These are phyloP conservation scores for Synchytrium microbalum DNA, from an alignment of 371 early-diverging fungal species.

Conservation along the genomic window DNA sequence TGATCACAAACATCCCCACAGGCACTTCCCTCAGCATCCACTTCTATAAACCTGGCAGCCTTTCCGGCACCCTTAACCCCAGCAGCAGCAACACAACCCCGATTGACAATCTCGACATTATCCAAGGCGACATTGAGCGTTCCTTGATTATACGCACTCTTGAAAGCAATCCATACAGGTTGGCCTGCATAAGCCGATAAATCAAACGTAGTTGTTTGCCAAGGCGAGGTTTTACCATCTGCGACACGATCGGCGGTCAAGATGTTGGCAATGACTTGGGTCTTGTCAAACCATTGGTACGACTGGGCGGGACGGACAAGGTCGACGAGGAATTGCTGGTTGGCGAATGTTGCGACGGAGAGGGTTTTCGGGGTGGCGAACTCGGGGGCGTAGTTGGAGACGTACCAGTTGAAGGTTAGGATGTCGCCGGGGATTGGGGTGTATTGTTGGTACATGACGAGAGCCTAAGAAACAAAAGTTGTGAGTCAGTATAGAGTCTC, in stretches of 20 bases:
- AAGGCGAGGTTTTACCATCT: not conserved
- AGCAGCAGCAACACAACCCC: not conserved
- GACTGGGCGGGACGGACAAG: not conserved
- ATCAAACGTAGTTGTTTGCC: not conserved
- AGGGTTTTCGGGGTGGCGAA: not conserved
- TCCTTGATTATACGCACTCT: not conserved
- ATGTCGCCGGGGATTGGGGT: conserved; percentile 2
- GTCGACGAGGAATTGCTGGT: conserved; percentile 4
- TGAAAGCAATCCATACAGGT: conserved; percentile 4
- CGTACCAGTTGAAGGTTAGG: not conserved
- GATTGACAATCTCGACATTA: not conserved
- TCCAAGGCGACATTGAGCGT: conserved; percentile 1
- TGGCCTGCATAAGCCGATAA: not conserved
- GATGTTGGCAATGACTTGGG: not conserved
- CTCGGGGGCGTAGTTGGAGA: not conserved
- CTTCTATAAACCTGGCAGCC: too few relatives aligned
- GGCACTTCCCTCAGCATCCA: too few relatives aligned
- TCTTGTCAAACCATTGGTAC: conserved; percentile 6
- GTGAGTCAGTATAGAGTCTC: too few relatives aligned
- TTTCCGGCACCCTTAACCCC: not conserved
- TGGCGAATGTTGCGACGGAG: not conserved
- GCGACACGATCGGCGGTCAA: too few relatives aligned
- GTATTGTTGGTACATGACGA: not conserved
- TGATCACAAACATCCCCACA: too few relatives aligned
- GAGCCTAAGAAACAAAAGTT: too few relatives aligned